Evolutionary conservation across 805 yeast genomes (phyloP).

Genomic region (Nakazawaea wyomingensis): DNA sequence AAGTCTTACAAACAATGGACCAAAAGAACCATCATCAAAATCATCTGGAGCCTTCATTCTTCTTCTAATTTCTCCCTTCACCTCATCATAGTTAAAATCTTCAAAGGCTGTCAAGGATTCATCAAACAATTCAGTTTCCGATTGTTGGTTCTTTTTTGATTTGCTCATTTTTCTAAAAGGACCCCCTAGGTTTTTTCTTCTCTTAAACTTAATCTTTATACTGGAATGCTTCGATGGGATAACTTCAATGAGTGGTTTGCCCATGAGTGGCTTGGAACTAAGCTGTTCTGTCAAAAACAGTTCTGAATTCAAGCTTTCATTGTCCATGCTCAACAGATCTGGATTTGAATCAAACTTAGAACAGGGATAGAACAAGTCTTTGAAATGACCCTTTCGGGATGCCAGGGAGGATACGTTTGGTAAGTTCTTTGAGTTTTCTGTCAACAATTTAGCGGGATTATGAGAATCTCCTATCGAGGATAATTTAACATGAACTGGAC

Average conservation of each 20-base stretch:
- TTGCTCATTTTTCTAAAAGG: neutral
- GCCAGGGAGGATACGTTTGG: neutral
- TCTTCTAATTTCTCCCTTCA: constrained; percentile 31
- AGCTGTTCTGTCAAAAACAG: neutral
- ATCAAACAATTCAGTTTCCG: neutral
- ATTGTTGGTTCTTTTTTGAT: neutral
- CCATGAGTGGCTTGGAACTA: neutral
- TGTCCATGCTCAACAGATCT: neutral
- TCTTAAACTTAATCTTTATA: constrained; percentile 7
- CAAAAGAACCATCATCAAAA: constrained; percentile 66
- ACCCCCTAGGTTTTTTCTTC: neutral
- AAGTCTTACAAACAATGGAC: constrained; percentile 73
- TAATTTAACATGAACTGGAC: neutral
- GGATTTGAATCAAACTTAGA: neutral
- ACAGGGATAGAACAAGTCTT: neutral
- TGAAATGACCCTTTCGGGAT: neutral
- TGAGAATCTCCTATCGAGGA: neutral
- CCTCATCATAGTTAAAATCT: constrained; percentile 24
- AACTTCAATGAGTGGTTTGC: neutral
- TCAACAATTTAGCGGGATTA: neutral
- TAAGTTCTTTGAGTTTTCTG: neutral
- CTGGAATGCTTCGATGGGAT: neutral
- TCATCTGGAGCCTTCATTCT: constrained; percentile 31
- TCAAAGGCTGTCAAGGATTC: constrained; percentile 14
- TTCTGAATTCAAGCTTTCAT: neutral